Evolutionary conservation across 2,329 filamentous ascomycete genomes (phyloP), one percentile per base, ranked within the genome.

Genomic region (Lasiodiplodia gonubiensis): DNA sequence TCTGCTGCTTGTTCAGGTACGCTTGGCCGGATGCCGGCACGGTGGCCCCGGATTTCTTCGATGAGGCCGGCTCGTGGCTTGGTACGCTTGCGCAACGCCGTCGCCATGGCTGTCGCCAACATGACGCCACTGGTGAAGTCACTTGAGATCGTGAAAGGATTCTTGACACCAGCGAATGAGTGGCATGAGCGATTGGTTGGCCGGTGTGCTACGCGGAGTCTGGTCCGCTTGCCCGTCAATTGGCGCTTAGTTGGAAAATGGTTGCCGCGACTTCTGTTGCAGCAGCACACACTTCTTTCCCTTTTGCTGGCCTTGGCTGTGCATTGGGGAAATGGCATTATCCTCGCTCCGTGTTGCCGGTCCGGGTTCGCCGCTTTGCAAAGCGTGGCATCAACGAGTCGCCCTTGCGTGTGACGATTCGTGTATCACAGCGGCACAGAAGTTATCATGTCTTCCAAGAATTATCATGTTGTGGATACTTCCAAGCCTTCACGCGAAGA

Each of bases 71-170:
- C 30, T 30, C 46, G 23, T 51, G 25, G 33, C 39, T n/a, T 48
- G 57, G 42, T 35, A 49, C 18, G 27, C 57, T 49, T 21, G 39
- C 27, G 37, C 12, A 12, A n/a, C n/a, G n/a, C 33, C 33, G 33
- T 30, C n/a, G 4, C 23, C 37, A 30, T 60, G 37, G 55, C 35
- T 46, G 55, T 39, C 16, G 23, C 10, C 12, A 12, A 21, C 10
- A 63, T 63, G 59, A 63, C 59, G 59, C 59, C 59, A 63, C 25
- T 18, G 27, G 46, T 63, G 59, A 63, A 46, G 46, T 63, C 59
- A 63, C 59, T 63, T 14, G 6, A 23, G 30, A 63, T 51, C 59
- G 27, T 5, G 7, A 46, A 25, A 46, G 55, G 39, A n/a, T 42
- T 27, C 42, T 51, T 23, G 46, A 37, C n/a, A 33, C 18, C 46